Base-by-base conservation (phyloP, 2,329 filamentous ascomycete species). In the Dissoconium aciculare region DNA sequence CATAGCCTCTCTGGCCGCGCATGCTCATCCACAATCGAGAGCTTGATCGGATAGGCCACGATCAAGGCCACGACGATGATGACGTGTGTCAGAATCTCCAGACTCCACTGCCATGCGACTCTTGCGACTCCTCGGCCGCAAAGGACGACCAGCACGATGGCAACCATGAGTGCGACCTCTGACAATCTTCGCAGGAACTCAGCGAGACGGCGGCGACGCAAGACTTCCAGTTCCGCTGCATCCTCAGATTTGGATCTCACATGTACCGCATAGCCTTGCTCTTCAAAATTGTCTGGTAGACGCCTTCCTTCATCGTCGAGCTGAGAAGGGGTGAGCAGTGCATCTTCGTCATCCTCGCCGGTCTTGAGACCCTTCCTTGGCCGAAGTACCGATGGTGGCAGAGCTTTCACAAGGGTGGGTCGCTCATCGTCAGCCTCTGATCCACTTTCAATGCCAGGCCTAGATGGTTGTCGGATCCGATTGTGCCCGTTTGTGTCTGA, bases 351-450 rank as follows among this genome's bases (percentile, higher is more conserved):
- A 15, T 54, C 45, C 34, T 54, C 50, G 17, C 51, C 42, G 35
- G 70, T 75, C 36, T 78, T 69, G 28, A 93, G 55, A 5, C 84
- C 85, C 57, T 93, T 94, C 50, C 79, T 76, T 17, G 72, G 64
- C 37, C 73, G 69, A 5, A 67, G 44, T n/a, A 67, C 76, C 2
- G 85, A 80, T 3, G 85, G 81, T 1, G 87, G 85, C 13, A 94
- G 60, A 1, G 84, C 79, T 52, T 78, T 89, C 34, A 93, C 63
- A 43, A 87, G 76, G 4, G 8, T 59, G 54, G 26, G 64, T 40
- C 85, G 79, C 54, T 95, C 87, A 58, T 95, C 87, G 47, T 94
- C 87, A 23, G 87, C 87, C 52, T 95, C 87, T 11, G 85, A 92
- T 14, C 87, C 87, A 52, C 84, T 93, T 44, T 93, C 85, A 53